Evolutionary conservation across 2,329 filamentous ascomycete species (phyloP).

Genomic region (Colletotrichum nymphaeae): DNA sequence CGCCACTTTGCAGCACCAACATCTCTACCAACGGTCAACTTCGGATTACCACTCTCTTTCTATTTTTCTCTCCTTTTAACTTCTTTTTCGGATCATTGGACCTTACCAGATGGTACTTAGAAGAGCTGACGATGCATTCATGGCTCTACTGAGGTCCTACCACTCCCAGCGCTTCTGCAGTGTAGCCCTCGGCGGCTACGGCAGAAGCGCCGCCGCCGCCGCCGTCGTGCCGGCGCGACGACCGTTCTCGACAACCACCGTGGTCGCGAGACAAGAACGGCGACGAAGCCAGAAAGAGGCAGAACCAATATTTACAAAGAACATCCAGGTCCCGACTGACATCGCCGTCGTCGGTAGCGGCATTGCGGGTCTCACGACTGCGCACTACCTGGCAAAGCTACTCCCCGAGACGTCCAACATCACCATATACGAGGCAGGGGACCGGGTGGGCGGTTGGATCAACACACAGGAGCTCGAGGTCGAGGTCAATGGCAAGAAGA

Average conservation of each 20-base stretch:
- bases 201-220: not conserved
- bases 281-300: not conserved
- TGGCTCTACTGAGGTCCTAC: conserved; percentile 31
- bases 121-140: conserved; percentile 22
- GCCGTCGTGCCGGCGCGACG: conserved; percentile 2
- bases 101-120: conserved; percentile 4
- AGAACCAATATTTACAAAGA: not conserved
- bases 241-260: conserved; percentile 15
- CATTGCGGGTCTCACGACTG: conserved; percentile 82
- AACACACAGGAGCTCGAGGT: conserved; percentile 72
- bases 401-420: conserved; percentile 74
- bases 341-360: conserved; percentile 83
- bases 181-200: conserved; percentile 5
- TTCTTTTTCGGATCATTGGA: not conserved
- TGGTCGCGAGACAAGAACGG: not conserved
- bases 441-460: conserved; percentile 86
- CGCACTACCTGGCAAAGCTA: conserved; percentile 79
- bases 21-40: not conserved
- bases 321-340: conserved; percentile 40
- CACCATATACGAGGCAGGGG: conserved; percentile 81
- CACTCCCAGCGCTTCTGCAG: conserved; percentile 31
- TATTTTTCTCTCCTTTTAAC: not conserved
- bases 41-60: not conserved
- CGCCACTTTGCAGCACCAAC: conserved; percentile 20
- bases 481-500: conserved; percentile 63